Conservation (phyloP, 2,329 filamentous ascomycete genomes). For the Didymella glomerata region DNA sequence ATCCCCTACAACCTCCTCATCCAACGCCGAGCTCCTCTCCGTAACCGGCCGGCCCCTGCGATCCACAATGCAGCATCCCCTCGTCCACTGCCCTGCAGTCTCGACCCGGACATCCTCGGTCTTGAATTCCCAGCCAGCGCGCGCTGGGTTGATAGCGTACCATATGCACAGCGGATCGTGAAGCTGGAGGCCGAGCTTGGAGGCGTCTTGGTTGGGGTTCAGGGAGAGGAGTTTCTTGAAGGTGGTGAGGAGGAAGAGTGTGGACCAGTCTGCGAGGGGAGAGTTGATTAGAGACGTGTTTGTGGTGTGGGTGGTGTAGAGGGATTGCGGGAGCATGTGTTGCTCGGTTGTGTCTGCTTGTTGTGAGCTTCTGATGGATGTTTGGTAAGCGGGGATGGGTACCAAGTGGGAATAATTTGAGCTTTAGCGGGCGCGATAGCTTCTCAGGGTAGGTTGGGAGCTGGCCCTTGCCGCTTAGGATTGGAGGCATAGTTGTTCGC, state of each 20-base stretch:
- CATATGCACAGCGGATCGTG: conserved; percentile 58
- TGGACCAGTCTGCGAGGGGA: conserved; percentile 57
- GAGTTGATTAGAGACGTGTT: conserved; percentile 42
- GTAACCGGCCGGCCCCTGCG: conserved; percentile 67
- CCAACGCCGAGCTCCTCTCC: conserved; percentile 39
- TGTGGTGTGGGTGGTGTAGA: conserved; percentile 45
- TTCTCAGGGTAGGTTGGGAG: conserved; percentile 53
- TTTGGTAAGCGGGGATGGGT: conserved; percentile 4
- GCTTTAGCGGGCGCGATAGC: conserved; percentile 53
- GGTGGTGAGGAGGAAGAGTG: conserved; percentile 56
- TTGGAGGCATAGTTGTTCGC: conserved; percentile 78
- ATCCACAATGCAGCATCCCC: conserved; percentile 89
- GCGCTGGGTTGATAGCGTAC: conserved; percentile 41
- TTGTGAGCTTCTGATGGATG: conserved; percentile 11
- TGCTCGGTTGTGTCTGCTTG: conserved; percentile 56
- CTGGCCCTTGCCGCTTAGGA: conserved; percentile 55
- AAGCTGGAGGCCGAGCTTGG: conserved; percentile 53
- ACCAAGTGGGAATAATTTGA: conserved; percentile 59
- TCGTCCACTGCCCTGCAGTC: conserved; percentile 91
- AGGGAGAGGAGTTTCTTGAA: conserved; percentile 57
- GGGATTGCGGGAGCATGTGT: conserved; percentile 54
- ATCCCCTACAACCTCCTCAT: conserved; percentile 70
- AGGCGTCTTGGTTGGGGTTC: conserved; percentile 45
- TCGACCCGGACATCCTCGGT: conserved; percentile 87
- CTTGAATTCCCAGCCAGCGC: conserved; percentile 48